Evolutionary conservation across 148 eudicot genomes (phyloP), one percentile per base, ranked within the genome.

Genomic region (Vaccinium darrowii): DNA sequence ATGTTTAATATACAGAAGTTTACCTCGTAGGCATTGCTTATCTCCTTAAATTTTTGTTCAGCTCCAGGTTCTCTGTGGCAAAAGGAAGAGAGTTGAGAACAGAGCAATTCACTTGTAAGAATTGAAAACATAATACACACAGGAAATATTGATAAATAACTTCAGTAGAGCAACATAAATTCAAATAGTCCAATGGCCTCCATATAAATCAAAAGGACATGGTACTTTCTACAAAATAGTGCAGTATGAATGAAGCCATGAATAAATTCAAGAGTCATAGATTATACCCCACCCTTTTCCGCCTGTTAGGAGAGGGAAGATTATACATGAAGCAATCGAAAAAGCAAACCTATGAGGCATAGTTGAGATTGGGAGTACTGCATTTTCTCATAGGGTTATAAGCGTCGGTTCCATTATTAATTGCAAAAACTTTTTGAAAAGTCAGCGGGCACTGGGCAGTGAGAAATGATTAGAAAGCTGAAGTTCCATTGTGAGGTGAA

Each of bases 11-110:
- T 49, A 71, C 15, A 53, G 71, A 62, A 81, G 74, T 79, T 56
- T 90, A 97, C 99, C 98, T 97, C 99, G 85, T 97, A 97, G 60
- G 99, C 99, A 91, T 97, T 95, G 82, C 99, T 94, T 14, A 97
- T 94, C 54, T 97, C 97, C 89, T 95, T 97, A 84, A 97, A 97
- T 87, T 94, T 97, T 81, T 90, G 85, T 86, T 97, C 99, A 8
- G 99, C 99, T 73, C 98, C 96, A 88, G 98, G 92, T 87, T 97
- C 99, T 90, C 99, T 96, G 87, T 76, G 88, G 49, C 36, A 85
- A 77, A 84, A 60, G 54, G 80, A 87, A 23, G 53, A 80, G 18
- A 36, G 30, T 65, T 82, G 76, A 78, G 74, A 50, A 23, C 5
- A 57, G 81, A 60, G 80, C 58, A 52, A 27, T 12, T 81, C 65